These are phyloP conservation scores for Heterobasidion annosum DNA, from an alignment of 1,284 basidiomycete genomes.

Conservation along the genomic window DNA sequence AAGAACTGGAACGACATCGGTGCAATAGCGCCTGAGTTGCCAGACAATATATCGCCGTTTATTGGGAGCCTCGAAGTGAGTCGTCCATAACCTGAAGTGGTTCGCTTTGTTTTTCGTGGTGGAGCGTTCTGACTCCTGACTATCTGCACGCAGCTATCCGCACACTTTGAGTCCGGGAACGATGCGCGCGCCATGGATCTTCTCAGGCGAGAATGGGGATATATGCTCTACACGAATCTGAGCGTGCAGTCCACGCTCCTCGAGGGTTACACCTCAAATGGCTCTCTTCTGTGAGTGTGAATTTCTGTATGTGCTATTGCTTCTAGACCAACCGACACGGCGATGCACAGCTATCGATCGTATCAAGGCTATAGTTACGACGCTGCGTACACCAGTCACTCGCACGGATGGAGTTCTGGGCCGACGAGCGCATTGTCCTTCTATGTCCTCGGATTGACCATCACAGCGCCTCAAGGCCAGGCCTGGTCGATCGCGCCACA, in stretches of 20 bases:
- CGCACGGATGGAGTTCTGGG: slow-evolving; percentile 27
- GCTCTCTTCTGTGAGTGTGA: slow-evolving; percentile 31
- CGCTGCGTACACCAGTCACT: slow-evolving; percentile 35
- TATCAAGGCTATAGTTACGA: slow-evolving; percentile 40
- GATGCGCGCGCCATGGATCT: slow-evolving; percentile 39
- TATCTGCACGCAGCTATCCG: slow-evolving; percentile 27
- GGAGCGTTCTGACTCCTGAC: background rate
- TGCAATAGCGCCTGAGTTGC: slow-evolving; percentile 38
- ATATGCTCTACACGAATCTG: slow-evolving; percentile 42
- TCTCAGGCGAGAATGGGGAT: slow-evolving; percentile 40
- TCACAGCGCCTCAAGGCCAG: slow-evolving; percentile 27
- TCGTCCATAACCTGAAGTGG: background rate
- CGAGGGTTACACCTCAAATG: slow-evolving; percentile 42
- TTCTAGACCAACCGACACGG: background rate
- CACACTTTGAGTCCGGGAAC: slow-evolving; percentile 39
- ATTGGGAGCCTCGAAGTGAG: slow-evolving; percentile 40
- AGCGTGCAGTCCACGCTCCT: slow-evolving; percentile 42
- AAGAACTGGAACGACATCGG: slow-evolving; percentile 41
- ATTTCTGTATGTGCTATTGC: background rate
- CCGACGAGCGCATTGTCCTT: slow-evolving; percentile 29
- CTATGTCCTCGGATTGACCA: slow-evolving; percentile 32
- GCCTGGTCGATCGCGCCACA: slow-evolving; percentile 35
- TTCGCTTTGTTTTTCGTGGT: background rate
- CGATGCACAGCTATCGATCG: slow-evolving; percentile 27
- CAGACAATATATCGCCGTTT: slow-evolving; percentile 43